Conservation (phyloP, 2,329 filamentous ascomycete species). For the Hypoxylon rubiginosum region DNA sequence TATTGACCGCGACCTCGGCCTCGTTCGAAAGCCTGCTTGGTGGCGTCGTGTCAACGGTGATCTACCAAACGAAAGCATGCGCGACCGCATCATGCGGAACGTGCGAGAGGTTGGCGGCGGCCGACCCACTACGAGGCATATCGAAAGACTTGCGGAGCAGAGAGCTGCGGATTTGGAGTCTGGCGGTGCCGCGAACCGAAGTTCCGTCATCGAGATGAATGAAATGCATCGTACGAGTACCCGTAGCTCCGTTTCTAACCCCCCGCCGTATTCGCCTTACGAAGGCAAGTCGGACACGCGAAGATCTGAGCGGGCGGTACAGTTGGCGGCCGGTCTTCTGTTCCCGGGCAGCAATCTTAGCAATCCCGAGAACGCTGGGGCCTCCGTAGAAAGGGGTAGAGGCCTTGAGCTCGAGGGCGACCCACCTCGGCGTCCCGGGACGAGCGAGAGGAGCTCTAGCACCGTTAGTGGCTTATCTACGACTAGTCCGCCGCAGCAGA, state of each 20-base stretch:
- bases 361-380: slow-evolving; percentile 38
- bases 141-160: slow-evolving; percentile 56
- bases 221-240: slow-evolving; percentile 53
- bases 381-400: slow-evolving; percentile 50
- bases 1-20: slow-evolving; percentile 72
- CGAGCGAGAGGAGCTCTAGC: slow-evolving; percentile 60
- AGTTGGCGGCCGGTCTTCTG: slow-evolving; percentile 61
- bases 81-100: slow-evolving; percentile 67
- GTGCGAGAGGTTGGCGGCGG: slow-evolving; percentile 68
- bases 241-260: slow-evolving; percentile 47
- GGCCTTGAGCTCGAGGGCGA: slow-evolving; percentile 22
- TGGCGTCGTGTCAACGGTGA: slow-evolving; percentile 70
- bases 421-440: slow-evolving; percentile 45
- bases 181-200: slow-evolving; percentile 50
- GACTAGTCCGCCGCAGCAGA: slow-evolving; percentile 64
- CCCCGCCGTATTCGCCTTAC: slow-evolving; percentile 53
- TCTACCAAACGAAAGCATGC: slow-evolving; percentile 57
- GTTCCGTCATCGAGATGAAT: slow-evolving; percentile 57
- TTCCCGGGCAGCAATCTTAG: slow-evolving; percentile 61
- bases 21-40: slow-evolving; percentile 74
- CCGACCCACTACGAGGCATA: slow-evolving; percentile 58
- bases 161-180: slow-evolving; percentile 53
- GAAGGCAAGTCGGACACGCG: slow-evolving; percentile 60
- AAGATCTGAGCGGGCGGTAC: slow-evolving; percentile 59
- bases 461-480: slow-evolving; percentile 62